Base-by-base conservation (phyloP, 768 basidiomycete genomes). In the Daedaleopsis sinensis region DNA sequence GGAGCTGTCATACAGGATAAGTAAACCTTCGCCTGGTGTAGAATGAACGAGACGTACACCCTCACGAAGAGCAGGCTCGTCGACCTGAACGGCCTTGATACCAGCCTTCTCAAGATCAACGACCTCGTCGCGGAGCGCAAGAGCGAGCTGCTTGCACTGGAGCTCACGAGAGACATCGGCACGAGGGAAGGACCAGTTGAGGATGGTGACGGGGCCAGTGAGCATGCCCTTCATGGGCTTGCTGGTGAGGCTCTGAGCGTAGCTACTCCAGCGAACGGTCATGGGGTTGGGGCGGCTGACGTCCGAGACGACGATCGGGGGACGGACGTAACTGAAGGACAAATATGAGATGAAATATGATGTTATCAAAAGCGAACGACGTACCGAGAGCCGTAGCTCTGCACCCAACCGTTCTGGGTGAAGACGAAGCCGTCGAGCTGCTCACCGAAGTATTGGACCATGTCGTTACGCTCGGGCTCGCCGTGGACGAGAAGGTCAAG, bases 131-230 rank as follows among this genome's bases (percentile, higher is more conserved):
- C 97, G 95, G 73, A 99, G 93, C 58, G 97, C 90, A 65, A 99
- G 86, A 58, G 97, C 97, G 67, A 99, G 87, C 77, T 99, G 97
- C 83, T 96, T 94, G 75, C 94, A 95, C 81, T 99, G 97, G 66
- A 96, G 77, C 79, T 98, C 96, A 74, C 93, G 93, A 57, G 91
- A 87, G 67, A 98, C 91, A 74, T 99, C 97, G 67, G 94, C 94
- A 77, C 97, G 96, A 72, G 97, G 97, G 96, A 99, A 99, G 37
- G 97, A 98, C 97, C 97, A 99, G 85, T 98, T 98, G 78, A 98
- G 87, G 79, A 99, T 97, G 64, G 94, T 95, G 76, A 98, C 96
- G 19, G 95, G 96, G 65, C 96, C 96, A 58, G 96, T 96, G 58
- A 98, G 84, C 97, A 98, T 98, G 68, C 96, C 96, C 89, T 99